These are phyloP conservation scores for Fraxinus latifolia DNA, from an alignment of 305 asterid species.

Conservation along the genomic window DNA sequence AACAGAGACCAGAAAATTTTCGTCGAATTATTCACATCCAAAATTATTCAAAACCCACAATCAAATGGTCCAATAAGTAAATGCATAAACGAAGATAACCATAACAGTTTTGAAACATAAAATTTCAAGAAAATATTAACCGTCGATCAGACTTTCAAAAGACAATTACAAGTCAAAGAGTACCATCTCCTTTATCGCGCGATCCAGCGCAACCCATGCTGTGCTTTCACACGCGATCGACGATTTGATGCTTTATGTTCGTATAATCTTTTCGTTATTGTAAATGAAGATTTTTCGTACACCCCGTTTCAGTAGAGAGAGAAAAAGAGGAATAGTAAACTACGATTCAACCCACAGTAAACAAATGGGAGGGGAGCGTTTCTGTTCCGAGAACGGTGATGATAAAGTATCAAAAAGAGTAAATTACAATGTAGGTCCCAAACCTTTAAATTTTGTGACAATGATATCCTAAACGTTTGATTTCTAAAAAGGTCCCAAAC, in stretches of 20 bases:
- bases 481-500: not conserved
- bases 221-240: conserved; percentile 3
- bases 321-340: not conserved
- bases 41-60: not conserved
- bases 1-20: not conserved
- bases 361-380: not conserved
- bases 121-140: not conserved
- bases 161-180: not conserved
- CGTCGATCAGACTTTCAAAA: not conserved
- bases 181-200: conserved; percentile 42
- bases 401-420: not conserved
- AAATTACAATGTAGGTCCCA: not conserved
- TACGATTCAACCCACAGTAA: not conserved
- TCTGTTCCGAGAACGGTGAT: not conserved
- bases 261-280: not conserved
- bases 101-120: not conserved
- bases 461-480: not conserved
- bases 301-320: not conserved
- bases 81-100: not conserved
- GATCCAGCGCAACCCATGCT: conserved; percentile 64
- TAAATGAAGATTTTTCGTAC: not conserved
- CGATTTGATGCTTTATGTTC: not conserved
- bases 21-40: not conserved
- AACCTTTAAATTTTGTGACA: not conserved
- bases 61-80: not conserved